phyloP scores from a whole-genome alignment of 1,284 basidiomycete species.

The Inonotus hispidus region DNA sequence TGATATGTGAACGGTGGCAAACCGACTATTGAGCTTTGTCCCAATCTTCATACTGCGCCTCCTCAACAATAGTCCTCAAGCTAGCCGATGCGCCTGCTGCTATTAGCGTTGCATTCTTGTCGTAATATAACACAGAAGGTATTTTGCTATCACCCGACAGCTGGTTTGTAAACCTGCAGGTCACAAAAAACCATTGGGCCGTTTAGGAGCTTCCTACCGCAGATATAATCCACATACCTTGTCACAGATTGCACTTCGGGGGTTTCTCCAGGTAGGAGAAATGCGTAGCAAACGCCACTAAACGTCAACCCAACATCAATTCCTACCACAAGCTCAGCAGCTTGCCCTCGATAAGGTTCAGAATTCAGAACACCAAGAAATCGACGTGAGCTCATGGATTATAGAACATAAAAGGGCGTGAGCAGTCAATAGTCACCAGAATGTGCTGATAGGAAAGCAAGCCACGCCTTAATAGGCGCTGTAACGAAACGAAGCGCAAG shows the following conservation, averaged over 20 bases:
- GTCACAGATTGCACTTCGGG: not conserved
- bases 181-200: too few species aligned
- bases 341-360: too few species aligned
- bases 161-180: not conserved
- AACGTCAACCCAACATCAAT: conserved; percentile 18
- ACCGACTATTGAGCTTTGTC: conserved; percentile 65
- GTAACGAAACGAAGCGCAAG: too few species aligned
- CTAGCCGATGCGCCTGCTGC: conserved; percentile 72
- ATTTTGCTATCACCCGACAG: conserved; percentile 75
- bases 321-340: conserved; percentile 11
- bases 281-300: conserved; percentile 16
- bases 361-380: too few species aligned
- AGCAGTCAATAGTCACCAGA: too few species aligned
- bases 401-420: too few species aligned
- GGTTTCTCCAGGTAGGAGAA: conserved; percentile 13
- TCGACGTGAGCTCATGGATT: too few species aligned
- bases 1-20: not conserved
- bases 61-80: conserved; percentile 42
- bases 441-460: too few species aligned
- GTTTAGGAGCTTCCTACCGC: too few species aligned
- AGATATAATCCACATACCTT: conserved; percentile 31
- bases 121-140: conserved; percentile 68
- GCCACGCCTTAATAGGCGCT: too few species aligned
- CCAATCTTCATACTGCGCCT: conserved; percentile 70
- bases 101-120: conserved; percentile 51